Evolutionary conservation across 768 basidiomycete genomes (phyloP).

Genomic region (Suillus bovinus): DNA sequence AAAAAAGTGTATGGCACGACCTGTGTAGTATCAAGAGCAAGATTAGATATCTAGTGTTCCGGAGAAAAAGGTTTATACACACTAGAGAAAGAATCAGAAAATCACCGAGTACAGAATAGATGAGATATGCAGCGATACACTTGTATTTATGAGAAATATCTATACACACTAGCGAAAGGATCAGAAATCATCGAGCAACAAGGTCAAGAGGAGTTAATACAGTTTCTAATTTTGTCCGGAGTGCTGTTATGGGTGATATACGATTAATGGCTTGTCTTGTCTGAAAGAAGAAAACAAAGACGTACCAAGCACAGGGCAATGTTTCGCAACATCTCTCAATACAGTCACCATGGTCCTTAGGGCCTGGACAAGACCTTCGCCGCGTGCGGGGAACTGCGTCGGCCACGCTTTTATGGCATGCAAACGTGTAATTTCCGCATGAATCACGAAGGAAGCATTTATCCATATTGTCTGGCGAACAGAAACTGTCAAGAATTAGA

Average conservation of each 20-base stretch:
- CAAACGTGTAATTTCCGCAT: constrained; percentile 23
- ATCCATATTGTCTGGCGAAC: constrained; percentile 26
- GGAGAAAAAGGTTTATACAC: too few relatives aligned
- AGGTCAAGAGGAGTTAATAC: constrained; percentile 22
- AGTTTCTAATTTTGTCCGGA: constrained; percentile 26
- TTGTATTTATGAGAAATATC: neutral
- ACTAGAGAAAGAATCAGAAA: too few relatives aligned
- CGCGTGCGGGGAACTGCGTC: neutral
- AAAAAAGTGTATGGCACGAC: neutral
- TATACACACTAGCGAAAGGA: neutral
- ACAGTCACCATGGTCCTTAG: constrained; percentile 19
- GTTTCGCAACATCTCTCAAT: constrained; percentile 20
- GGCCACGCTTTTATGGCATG: constrained; percentile 13
- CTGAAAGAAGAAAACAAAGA: neutral
- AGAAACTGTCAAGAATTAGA: constrained; percentile 4
- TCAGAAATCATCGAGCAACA: neutral
- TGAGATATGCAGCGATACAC: too few relatives aligned
- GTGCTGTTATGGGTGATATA: constrained; percentile 14
- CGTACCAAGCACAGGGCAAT: constrained; percentile 23
- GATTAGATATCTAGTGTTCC: neutral
- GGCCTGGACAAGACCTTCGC: constrained; percentile 14
- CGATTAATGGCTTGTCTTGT: neutral
- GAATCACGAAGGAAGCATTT: constrained; percentile 19
- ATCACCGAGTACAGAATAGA: too few relatives aligned
- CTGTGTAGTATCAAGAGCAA: neutral